Percentiles rank a stretch among this genome's conserved stretches.
Conservation (phyloP, 2,329 filamentous ascomycete species). For the Cadophora sp. region DNA sequence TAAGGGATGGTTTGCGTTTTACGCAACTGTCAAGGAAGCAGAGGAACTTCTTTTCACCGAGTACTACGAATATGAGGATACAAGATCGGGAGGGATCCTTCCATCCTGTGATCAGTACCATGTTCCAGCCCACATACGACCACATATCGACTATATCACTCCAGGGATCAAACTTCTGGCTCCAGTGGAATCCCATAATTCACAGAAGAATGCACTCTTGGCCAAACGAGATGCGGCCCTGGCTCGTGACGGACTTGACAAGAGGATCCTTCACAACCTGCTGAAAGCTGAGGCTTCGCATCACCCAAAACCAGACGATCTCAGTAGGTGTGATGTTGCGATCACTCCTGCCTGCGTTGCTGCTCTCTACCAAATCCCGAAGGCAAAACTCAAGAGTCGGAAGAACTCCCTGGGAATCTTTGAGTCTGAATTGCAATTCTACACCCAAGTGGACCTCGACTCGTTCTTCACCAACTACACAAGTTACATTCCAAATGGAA, state of each 20-base stretch:
- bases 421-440: slow-evolving; percentile 48
- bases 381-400: too few relatives aligned
- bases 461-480: slow-evolving; percentile 44
- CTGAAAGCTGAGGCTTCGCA: neutral
- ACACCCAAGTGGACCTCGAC: slow-evolving; percentile 47
- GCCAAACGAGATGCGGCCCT: slow-evolving; percentile 17
- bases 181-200: too few relatives aligned
- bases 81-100: neutral
- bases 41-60: slow-evolving; percentile 48
- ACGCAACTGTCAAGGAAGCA: slow-evolving; percentile 46
- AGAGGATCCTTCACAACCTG: slow-evolving; percentile 23
- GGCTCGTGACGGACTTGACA: slow-evolving; percentile 16
- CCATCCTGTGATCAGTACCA: too few relatives aligned
- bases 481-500: slow-evolving; percentile 42
- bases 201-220: too few relatives aligned
- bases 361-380: too few relatives aligned
- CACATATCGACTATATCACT: too few relatives aligned
- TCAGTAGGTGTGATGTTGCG: too few relatives aligned
- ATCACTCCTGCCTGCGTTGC: too few relatives aligned
- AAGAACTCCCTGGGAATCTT: slow-evolving; percentile 40
- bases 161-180: too few relatives aligned
- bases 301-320: slow-evolving; percentile 50
- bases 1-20: slow-evolving; percentile 49
- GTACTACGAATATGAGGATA: slow-evolving; percentile 54
- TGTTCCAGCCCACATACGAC: too few relatives aligned